Base-by-base conservation (phyloP, 1,284 basidiomycete genomes). In the Naganishia cerealis region DNA sequence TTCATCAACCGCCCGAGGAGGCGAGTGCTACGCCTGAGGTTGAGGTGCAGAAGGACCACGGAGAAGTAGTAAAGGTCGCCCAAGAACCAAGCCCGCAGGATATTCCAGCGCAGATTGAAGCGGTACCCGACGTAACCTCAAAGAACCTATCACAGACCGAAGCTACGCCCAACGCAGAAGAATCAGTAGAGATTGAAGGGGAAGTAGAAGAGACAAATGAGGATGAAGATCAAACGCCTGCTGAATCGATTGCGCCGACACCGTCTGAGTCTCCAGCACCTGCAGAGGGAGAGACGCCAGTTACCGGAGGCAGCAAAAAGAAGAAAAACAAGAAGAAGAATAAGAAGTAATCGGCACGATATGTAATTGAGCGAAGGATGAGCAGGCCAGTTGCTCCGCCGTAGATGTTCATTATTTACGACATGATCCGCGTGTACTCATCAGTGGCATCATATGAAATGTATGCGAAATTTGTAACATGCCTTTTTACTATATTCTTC, bases 291-390 rank as follows among this genome's bases (percentile, higher is more conserved):
- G 18, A 43, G 33, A 48, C 29, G 8, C 38, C 36, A 29, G 15
- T 42, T 24, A 59, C 24, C 2, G 39, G 53, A 36, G 54, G 40
- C 21, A 67, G 57, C 58, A 68, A 71, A 67, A 73, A 70, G 56
- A 71, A 59, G 57, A 70, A 59, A 59, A 69, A 67, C 68, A 68
- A 52, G 71, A 70, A 39, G 70, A 70, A 58, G 63, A 56, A 54
- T 62, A 67, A 58, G 67, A 67, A 52, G 71, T 68, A 57, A 71
- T 36, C 3, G 46, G 3, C n/a, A 9, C 21, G 21, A 50, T 7
- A 10, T n/a, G n/a, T 24, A 50, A 46, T 33, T 33, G 3, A n/a
- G 16, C 6, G 43, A n/a, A 46, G 43, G 4, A 50, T 7, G 21
- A 7, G 46, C 46, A 8, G 4, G n/a, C 7, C 3, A 50, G 8